Base-by-base conservation (phyloP, 176 grass and related monocot species). In the Melocanna baccifera region DNA sequence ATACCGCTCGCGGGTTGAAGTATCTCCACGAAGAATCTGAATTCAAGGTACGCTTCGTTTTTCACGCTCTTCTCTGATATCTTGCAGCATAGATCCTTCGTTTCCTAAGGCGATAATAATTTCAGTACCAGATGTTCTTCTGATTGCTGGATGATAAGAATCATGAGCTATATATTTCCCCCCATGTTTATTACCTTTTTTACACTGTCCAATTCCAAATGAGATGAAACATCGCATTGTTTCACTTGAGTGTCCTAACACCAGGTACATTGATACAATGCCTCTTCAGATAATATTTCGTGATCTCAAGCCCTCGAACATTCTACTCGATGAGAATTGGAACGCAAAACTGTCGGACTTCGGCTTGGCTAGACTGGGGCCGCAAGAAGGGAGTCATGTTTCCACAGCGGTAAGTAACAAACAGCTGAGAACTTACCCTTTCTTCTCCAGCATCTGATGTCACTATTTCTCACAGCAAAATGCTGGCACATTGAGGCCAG, bases 281-380 rank as follows among this genome's bases (percentile, higher is more conserved):
- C 37, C 18, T 13, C 46, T 68, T 53, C 85, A 95, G 96, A 98
- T 98, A 81, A 98, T 98, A 89, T 98, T 98, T 51, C 93, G 96
- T 28, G 96, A 98, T 85, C 75, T 98, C 57, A 98, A 98, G 85
- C 92, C 96, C 42, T 98, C 96, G 1, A 98, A 98, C 82, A 93
- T 98, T 73, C 93, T 98, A 12, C 80, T 98, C 37, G 93, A 98
- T 14, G 93, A 84, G 22, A 87, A 93, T n/a, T 98, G 96, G 93
- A 95, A 98, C 19, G 96, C 96, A 0, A 98, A 98, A 78, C 78
- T 98, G 55, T 98, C 96, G 0, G 96, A 98, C 46, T 98, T 98
- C 12, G 96, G 96, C n/a, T 92, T 98, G 89, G 96, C 96, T 65
- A 92, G 96, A 82, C 83, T 93, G 64, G 96, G 91, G 22, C 85